Evolutionary conservation across 78 protist genomes (phyloP).

Genomic region (Anaeramoeba flamelloides): DNA sequence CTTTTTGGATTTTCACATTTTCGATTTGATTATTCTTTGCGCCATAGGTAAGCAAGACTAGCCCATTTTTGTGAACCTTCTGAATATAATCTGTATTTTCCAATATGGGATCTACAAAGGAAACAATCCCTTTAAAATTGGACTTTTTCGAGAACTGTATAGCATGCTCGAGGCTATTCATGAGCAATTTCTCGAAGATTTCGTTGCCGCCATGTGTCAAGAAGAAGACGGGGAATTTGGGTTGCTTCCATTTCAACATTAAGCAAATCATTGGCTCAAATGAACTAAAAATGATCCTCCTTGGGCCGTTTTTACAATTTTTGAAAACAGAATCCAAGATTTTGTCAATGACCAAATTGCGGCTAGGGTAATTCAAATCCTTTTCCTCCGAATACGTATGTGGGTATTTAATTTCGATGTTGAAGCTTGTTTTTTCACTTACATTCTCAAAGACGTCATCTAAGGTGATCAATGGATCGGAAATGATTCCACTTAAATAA

Average conservation of each 20-base stretch:
- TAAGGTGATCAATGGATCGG: neutral
- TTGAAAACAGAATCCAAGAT: neutral
- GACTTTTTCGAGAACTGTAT: too few relatives aligned
- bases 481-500: too few relatives aligned
- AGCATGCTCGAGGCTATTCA: too few relatives aligned
- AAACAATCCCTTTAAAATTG: too few relatives aligned
- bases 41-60: slow-evolving; percentile 45
- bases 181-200: too few relatives aligned
- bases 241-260: too few relatives aligned
- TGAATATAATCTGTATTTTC: slow-evolving; percentile 29
- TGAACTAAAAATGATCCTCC: too few relatives aligned
- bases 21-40: slow-evolving; percentile 38
- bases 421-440: neutral
- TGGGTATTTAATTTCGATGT: neutral
- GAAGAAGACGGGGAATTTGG: too few relatives aligned
- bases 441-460: neutral
- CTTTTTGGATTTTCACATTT: slow-evolving; percentile 29
- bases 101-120: too few relatives aligned
- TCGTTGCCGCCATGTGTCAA: too few relatives aligned
- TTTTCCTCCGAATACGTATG: neutral
- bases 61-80: slow-evolving; percentile 27
- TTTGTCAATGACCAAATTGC: neutral
- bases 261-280: too few relatives aligned
- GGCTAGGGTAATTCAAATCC: neutral
- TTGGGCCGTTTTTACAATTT: too few relatives aligned